phyloP scores from a whole-genome alignment of 352 stramenopile species.

The Peronospora destructor region DNA sequence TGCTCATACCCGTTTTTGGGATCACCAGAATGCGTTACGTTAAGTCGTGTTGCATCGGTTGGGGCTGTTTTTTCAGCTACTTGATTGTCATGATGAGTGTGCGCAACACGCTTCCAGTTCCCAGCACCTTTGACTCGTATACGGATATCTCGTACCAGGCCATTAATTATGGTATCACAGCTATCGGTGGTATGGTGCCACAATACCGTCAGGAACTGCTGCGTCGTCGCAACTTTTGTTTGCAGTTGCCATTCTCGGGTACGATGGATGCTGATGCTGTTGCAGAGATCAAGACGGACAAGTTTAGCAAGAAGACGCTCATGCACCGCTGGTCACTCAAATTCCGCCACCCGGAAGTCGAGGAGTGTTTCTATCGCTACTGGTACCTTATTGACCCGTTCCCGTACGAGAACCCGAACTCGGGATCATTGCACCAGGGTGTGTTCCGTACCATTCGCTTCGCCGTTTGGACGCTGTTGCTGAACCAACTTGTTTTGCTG shows the following conservation, averaged over 20 bases:
- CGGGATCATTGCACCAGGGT: constrained; percentile 56
- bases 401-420: constrained; percentile 79
- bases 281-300: constrained; percentile 53
- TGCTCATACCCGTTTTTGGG: constrained; percentile 80
- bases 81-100: constrained; percentile 53
- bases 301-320: constrained; percentile 63
- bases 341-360: constrained; percentile 64
- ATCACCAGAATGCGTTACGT: constrained; percentile 79
- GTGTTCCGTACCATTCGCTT: constrained; percentile 76
- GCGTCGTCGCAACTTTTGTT: constrained; percentile 66
- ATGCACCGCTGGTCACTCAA: constrained; percentile 63
- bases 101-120: constrained; percentile 29
- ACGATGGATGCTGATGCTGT: constrained; percentile 60
- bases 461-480: constrained; percentile 54
- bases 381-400: constrained; percentile 86
- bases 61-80: constrained; percentile 65
- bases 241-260: constrained; percentile 67
- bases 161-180: constrained; percentile 76
- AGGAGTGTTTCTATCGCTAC: constrained; percentile 77
- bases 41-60: constrained; percentile 63
- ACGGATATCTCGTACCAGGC: constrained; percentile 77
- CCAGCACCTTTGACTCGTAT: constrained; percentile 47
- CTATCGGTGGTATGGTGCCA: constrained; percentile 79
- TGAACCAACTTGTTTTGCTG: constrained; percentile 68
- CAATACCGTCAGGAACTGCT: constrained; percentile 78